phyloP scores from a whole-genome alignment of 768 basidiomycete genomes.

The Mrakia frigida region DNA sequence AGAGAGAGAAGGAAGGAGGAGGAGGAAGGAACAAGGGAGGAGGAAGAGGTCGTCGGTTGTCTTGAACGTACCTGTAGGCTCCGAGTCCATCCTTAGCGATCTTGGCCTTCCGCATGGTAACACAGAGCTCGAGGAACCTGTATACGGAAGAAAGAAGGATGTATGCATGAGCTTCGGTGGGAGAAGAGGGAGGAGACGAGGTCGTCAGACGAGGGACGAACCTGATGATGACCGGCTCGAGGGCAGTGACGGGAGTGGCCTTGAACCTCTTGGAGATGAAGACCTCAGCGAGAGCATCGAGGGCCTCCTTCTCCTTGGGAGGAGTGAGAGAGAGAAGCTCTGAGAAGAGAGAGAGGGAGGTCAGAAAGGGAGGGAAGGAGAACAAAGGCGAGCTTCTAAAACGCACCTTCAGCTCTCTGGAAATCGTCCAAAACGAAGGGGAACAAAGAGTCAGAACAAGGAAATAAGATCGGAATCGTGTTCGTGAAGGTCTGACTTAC shows the following conservation, averaged over 20 bases:
- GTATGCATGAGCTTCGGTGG: not conserved
- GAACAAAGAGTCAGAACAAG: not conserved
- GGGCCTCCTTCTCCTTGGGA: conserved; percentile 80
- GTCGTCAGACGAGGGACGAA: conserved; percentile 54
- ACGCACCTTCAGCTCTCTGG: conserved; percentile 32
- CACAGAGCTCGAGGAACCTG: conserved; percentile 73
- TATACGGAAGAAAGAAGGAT: not conserved
- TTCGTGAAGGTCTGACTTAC: not conserved
- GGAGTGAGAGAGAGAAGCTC: conserved; percentile 89
- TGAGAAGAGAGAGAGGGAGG: conserved; percentile 47
- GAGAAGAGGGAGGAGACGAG: not conserved
- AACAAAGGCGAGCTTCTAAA: conserved; percentile 8
- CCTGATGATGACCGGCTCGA: conserved; percentile 92
- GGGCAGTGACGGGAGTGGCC: conserved; percentile 74
- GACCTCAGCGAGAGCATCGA: conserved; percentile 86
- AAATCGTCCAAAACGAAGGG: too few relatives aligned
- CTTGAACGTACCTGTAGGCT: conserved; percentile 26
- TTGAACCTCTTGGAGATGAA: conserved; percentile 90
- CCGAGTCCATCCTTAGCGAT: conserved; percentile 88
- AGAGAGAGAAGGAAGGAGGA: not conserved
- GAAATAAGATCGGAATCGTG: not conserved
- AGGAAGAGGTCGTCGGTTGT: not conserved
- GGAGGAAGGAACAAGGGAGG: not conserved
- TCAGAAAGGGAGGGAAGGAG: not conserved
- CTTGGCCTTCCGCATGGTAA: conserved; percentile 86